Evolutionary conservation across 2,329 filamentous ascomycete genomes (phyloP), one percentile per base, ranked within the genome.

Genomic region (Dothideomycetes sp.): DNA sequence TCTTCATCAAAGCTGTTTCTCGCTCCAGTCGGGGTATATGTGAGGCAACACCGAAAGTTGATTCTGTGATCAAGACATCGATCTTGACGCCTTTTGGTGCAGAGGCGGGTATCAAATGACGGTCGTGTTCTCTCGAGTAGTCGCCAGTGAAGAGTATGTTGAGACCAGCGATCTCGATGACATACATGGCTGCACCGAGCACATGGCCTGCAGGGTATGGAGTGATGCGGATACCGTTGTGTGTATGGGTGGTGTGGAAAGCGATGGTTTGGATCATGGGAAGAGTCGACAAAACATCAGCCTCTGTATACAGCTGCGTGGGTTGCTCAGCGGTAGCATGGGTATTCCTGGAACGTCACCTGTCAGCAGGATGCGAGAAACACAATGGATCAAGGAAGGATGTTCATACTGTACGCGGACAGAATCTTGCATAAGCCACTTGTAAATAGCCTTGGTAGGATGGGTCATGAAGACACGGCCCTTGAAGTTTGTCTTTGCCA

Each of bases 381-480:
- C 7, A 2, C 20, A 3, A 10, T 2, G 3, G 16, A 13, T 1
- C 12, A n/a, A 9, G 15, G 12, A 8, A n/a, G 12, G 23, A 25
- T 25, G 19, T 33, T 74, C 79, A 55, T 79, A 83, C 58, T 82
- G 82, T 20, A 98, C 88, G 45, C 91, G 81, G 31, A 98, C 85
- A 51, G 87, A 94, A 64, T 98, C 91, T 62, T 94, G 87, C 48
- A 96, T 95, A 37, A 96, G 78, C 89, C 91, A 96, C 66, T 96
- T 96, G 74, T 98, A 98, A 60, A 98, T 98, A 53, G 91, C 91
- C 63, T 98, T 96, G 33, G 91, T 98, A 2, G 91, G 87, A 68
- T 98, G 91, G 37, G 91, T 98, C 89, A 96, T 98, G 68, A 95
- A 96, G 46, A 96, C 89, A 16, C 88, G 80, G 34, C 91, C 91